Percentiles rank a stretch among this genome's conserved stretches.
Evolutionary conservation across 345 rosid species (phyloP).

Genomic region (Microcos paniculata): DNA sequence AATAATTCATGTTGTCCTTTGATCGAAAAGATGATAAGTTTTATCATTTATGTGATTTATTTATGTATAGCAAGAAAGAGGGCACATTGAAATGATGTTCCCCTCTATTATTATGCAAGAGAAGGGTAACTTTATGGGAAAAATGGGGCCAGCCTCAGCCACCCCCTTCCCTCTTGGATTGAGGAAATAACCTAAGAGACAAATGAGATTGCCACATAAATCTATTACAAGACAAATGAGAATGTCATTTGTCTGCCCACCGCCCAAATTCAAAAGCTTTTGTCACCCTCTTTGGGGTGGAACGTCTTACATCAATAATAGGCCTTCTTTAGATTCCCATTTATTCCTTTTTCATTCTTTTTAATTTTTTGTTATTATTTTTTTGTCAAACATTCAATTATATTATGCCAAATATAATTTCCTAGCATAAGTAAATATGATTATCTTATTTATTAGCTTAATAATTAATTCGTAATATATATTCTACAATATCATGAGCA

Average conservation of each 20-base stretch:
- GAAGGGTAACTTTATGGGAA: neutral
- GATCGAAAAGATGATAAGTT: conserved; percentile 6
- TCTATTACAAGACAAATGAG: conserved; percentile 25
- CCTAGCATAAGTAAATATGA: neutral
- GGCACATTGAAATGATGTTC: neutral
- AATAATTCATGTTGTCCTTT: neutral
- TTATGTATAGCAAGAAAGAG: neutral
- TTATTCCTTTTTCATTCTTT: neutral
- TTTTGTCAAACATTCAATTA: neutral
- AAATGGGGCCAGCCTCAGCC: conserved; percentile 21
- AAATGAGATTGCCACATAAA: conserved; percentile 10
- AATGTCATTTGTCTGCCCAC: conserved; percentile 32
- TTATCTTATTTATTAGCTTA: neutral
- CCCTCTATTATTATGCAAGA: neutral
- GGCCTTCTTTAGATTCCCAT: neutral
- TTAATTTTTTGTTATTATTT: no score
- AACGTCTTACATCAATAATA: conserved; percentile 15
- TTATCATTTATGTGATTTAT: conserved; percentile 12
- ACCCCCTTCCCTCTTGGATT: neutral
- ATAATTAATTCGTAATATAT: no score
- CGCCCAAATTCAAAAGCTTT: conserved; percentile 29
- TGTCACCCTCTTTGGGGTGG: conserved; percentile 10
- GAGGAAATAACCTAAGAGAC: conserved; percentile 23
- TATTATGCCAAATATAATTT: neutral
- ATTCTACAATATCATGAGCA: neutral